Conservation (phyloP, 805 yeast genomes). For the Kazachstania viticola region DNA sequence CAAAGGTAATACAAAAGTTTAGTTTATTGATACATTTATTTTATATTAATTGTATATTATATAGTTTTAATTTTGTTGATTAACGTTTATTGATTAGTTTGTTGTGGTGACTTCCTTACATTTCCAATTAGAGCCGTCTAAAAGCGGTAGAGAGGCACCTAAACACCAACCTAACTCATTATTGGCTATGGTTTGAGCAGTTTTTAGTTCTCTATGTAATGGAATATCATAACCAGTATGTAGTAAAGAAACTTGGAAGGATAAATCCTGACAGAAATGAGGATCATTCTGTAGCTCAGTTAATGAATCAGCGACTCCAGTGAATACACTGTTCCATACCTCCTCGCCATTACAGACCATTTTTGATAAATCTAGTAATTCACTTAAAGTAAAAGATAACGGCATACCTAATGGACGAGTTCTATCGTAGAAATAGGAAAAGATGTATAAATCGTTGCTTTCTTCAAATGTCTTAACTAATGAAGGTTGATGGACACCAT, state of each 20-base stretch:
- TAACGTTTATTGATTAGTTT: no score
- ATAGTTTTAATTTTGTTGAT: no score
- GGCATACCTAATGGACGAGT: constrained; percentile 95
- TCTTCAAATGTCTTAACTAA: constrained; percentile 63
- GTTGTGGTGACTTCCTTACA: no score
- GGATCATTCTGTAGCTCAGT: constrained; percentile 66
- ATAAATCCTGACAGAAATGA: constrained; percentile 86
- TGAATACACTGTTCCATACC: constrained; percentile 56
- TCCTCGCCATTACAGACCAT: constrained; percentile 77
- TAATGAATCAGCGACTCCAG: constrained; percentile 58
- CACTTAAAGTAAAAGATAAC: constrained; percentile 70
- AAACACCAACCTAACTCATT: constrained; percentile 98
- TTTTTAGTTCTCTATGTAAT: constrained; percentile 73
- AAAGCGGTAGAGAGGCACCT: constrained; percentile 89
- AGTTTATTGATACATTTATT: no score
- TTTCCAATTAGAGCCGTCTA: constrained; percentile 64
- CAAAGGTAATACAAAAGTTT: no score
- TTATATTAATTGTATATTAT: no score
- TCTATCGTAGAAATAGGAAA: constrained; percentile 92
- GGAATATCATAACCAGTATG: constrained; percentile 98
- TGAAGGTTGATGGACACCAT: constrained; percentile 96
- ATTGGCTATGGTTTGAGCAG: constrained; percentile 79
- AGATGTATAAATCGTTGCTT: constrained; percentile 70
- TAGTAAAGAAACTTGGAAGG: constrained; percentile 79
- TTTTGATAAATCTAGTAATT: constrained; percentile 68